A percentile compares a stretch with the other conserved stretches of the same genome.
phyloP scores from a whole-genome alignment of 2,329 filamentous ascomycete genomes.

The Metarhizium anisopliae region DNA sequence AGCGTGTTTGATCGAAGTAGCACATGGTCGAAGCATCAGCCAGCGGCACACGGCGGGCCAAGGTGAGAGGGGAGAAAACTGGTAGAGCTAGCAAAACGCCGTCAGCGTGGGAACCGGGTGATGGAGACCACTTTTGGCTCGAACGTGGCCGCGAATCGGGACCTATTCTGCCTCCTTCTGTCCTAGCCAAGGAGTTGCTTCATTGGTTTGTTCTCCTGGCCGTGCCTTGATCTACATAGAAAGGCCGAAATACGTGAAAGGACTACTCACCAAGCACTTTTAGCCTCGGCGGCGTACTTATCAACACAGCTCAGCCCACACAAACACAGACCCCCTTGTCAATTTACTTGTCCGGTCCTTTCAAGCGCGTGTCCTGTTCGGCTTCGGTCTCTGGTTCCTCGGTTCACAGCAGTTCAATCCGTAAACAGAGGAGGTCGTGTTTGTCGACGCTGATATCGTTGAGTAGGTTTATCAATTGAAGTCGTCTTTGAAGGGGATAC shows the following conservation, averaged over 20 bases:
- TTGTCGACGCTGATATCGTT: not conserved
- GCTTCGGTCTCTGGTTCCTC: not conserved
- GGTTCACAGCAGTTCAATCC: not conserved
- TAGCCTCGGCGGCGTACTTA: not conserved
- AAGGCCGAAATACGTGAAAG: not conserved
- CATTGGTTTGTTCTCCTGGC: not conserved
- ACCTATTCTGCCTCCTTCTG: not conserved
- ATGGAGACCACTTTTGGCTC: slow-evolving; percentile 2
- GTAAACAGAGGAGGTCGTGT: not conserved
- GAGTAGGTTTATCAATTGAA: slow-evolving; percentile 10
- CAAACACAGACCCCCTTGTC: not conserved
- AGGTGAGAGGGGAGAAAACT: slow-evolving; percentile 5
- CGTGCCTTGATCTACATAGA: not conserved
- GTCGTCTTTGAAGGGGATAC: slow-evolving; percentile 16
- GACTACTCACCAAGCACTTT: not conserved
- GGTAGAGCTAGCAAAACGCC: slow-evolving; percentile 9
- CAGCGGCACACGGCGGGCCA: slow-evolving; percentile 8
- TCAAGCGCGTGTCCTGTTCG: not conserved
- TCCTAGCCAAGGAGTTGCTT: not conserved
- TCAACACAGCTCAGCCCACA: not conserved
- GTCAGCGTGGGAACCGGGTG: slow-evolving; percentile 11
- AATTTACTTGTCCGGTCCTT: not conserved
- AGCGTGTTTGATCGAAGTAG: slow-evolving; percentile 88
- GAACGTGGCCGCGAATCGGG: not conserved
- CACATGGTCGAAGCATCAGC: slow-evolving; percentile 56